phyloP scores from a whole-genome alignment of 805 yeast genomes.

The Sungouiozyma intestinalis region DNA sequence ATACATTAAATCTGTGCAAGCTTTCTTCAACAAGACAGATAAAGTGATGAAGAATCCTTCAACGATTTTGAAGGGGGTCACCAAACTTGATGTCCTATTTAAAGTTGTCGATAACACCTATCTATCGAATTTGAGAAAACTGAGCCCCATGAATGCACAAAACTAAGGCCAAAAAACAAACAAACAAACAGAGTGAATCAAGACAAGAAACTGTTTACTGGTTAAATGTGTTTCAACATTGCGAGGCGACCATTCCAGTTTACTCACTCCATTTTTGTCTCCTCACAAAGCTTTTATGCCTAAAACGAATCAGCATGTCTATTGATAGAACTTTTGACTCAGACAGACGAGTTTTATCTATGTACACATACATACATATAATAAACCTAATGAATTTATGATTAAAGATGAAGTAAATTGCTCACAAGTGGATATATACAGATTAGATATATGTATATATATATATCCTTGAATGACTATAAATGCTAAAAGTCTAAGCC shows the following conservation, averaged over 20 bases:
- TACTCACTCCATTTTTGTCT: too few relatives aligned
- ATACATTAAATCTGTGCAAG: conserved; percentile 14
- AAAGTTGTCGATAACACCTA: neutral
- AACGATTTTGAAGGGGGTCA: neutral
- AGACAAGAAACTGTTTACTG: too few relatives aligned
- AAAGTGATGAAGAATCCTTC: neutral
- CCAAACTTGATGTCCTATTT: neutral
- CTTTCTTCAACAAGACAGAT: conserved; percentile 1
- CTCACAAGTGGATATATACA: too few relatives aligned
- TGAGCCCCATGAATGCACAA: neutral
- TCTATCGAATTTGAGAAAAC: neutral
- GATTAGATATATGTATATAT: too few relatives aligned
- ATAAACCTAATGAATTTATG: neutral
- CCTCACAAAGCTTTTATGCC: too few relatives aligned
- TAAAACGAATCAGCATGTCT: too few relatives aligned
- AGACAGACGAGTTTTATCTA: neutral
- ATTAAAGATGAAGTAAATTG: too few relatives aligned
- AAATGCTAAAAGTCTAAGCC: neutral
- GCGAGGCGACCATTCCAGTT: too few relatives aligned
- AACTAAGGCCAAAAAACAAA: too few relatives aligned
- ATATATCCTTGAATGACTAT: too few relatives aligned
- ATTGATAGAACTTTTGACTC: neutral
- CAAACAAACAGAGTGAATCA: too few relatives aligned
- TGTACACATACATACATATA: neutral
- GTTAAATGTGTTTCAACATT: neutral